A percentile compares a stretch with the other conserved stretches of the same genome.
Conservation (phyloP, 164 flowering plant genomes). For the Magnolia kwangsiensis region DNA sequence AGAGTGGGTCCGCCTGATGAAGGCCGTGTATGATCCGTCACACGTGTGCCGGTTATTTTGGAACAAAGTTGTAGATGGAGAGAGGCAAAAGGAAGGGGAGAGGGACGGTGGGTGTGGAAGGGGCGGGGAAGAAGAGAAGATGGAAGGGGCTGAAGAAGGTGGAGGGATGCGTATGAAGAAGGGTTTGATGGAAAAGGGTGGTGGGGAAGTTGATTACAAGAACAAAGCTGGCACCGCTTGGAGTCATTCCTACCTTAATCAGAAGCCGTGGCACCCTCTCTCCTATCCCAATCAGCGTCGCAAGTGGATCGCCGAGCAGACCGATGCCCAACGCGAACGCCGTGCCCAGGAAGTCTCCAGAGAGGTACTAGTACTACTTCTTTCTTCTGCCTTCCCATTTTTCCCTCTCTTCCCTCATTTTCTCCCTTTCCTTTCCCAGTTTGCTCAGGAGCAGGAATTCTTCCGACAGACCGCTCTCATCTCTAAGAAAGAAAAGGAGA, state of each 20-base stretch:
- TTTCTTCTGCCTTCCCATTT: neutral
- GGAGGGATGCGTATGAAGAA: slow-evolving; percentile 53
- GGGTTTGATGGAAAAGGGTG: slow-evolving; percentile 40
- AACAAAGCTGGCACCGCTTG: slow-evolving; percentile 88
- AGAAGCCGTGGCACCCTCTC: slow-evolving; percentile 99
- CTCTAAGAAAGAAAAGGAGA: slow-evolving; percentile 88
- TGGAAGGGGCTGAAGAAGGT: slow-evolving; percentile 31
- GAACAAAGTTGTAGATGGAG: too few species aligned
- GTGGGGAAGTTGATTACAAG: slow-evolving; percentile 77
- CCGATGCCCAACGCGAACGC: slow-evolving; percentile 61
- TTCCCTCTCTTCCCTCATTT: neutral
- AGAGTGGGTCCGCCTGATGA: too few species aligned
- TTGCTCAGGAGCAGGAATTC: slow-evolving; percentile 94
- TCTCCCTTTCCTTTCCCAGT: slow-evolving; percentile 34
- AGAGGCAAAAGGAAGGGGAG: too few species aligned
- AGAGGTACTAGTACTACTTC: slow-evolving; percentile 38
- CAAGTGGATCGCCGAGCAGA: slow-evolving; percentile 96
- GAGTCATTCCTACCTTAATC: slow-evolving; percentile 89
- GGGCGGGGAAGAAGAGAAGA: slow-evolving; percentile 6
- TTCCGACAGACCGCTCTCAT: slow-evolving; percentile 77
- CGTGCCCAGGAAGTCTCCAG: slow-evolving; percentile 80
- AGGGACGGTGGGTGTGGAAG: too few species aligned
- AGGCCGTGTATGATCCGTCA: too few species aligned
- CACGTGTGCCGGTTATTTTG: too few species aligned
- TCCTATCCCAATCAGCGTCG: slow-evolving; percentile 98